Base-by-base conservation (phyloP, 768 basidiomycete genomes). In the Suillus paluster region DNA sequence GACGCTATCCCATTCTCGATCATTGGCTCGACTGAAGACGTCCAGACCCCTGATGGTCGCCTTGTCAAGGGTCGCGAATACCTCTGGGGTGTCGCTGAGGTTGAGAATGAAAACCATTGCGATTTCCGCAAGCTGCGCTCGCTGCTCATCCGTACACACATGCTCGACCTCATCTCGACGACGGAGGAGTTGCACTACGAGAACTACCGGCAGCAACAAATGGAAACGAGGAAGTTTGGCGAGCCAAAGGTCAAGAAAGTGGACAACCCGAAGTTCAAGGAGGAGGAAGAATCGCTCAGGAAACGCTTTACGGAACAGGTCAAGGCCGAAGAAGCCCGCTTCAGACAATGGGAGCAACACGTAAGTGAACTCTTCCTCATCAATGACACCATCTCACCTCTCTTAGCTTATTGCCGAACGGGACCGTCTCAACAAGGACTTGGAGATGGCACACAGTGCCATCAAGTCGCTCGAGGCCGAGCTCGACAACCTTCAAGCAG, bases 61-160 rank as follows among this genome's bases (percentile, higher is more conserved):
- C 78, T 86, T 38, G 97, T 99, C 73, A 99, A 99, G 79, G 97
- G 97, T 50, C 89, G 97, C 70, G 94, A 99, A 77, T 99, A 99
- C 74, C 87, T 97, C 15, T 99, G 97, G 97, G 97, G 97, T 83
- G 95, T 99, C n/a, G 97, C 97, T 10, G 97, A 99, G 83, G 97
- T 99, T 64, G 97, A 99, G 79, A 99, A 99, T 74, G 97, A 99
- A 80, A 90, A 91, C 75, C 97, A 99, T 80, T 99, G 97, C 75
- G 97, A 99, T 79, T 99, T 99, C 88, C 92, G 92, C 80, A 98
- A 97, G 79, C 83, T 99, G 56, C 92, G 97, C 59, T 94, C 95
- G 12, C 83, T 99, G 45, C 84, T 99, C 50, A 97, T 99, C 77
- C 89, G 97, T 68, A 97, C 96, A 15, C 94, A 98, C 83, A 99